These are phyloP conservation scores for Sporodiniella umbellata DNA, from an alignment of 371 early-diverging fungal species.

Conservation along the genomic window DNA sequence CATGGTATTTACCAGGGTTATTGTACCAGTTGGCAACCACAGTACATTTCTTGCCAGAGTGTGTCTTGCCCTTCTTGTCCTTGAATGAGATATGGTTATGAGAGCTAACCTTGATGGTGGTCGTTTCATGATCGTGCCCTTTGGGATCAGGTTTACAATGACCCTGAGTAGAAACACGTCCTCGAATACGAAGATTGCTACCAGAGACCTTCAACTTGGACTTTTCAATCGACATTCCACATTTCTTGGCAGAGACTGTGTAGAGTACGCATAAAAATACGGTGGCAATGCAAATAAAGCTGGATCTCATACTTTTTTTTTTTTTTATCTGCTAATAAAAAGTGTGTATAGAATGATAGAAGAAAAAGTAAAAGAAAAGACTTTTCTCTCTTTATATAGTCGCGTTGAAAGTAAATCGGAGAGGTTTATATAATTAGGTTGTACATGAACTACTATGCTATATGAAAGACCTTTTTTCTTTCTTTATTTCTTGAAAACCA, in stretches of 20 bases:
- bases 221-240: slow-evolving; percentile 8
- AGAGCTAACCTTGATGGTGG: slow-evolving; percentile 4
- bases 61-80: background rate
- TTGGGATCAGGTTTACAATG: slow-evolving; percentile 7
- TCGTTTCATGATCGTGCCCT: slow-evolving; percentile 3
- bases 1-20: slow-evolving; percentile 2
- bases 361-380: background rate
- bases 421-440: background rate
- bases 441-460: background rate
- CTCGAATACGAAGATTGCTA: slow-evolving; percentile 16
- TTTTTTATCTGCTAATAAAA: background rate
- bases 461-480: background rate
- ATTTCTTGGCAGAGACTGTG: slow-evolving; percentile 7
- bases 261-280: slow-evolving; percentile 6
- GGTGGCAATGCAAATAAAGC: slow-evolving; percentile 5
- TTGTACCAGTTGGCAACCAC: slow-evolving; percentile 14
- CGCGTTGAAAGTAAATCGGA: background rate
- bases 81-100: slow-evolving; percentile 6
- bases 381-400: background rate
- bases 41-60: slow-evolving; percentile 15
- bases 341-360: too few species aligned
- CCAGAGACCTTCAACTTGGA: slow-evolving; percentile 8
- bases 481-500: background rate
- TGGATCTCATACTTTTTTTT: slow-evolving; percentile 6
- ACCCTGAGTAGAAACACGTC: slow-evolving; percentile 3